Evolutionary conservation across 306 rosid species (phyloP).

Genomic region (Acmispon strigosus): DNA sequence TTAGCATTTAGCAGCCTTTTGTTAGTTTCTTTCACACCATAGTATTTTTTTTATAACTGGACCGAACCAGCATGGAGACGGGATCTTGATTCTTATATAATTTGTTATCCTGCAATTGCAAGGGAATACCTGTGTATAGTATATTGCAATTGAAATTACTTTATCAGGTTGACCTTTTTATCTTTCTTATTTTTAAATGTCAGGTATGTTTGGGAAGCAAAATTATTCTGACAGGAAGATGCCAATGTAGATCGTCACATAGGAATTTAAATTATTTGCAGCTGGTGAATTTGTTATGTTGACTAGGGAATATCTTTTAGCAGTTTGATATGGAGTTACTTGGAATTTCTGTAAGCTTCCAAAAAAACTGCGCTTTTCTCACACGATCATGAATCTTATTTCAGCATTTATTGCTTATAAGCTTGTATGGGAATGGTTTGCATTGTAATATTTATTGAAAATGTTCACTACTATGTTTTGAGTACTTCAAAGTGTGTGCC

Average conservation of each 20-base stretch:
- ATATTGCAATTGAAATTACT: conserved; percentile 2
- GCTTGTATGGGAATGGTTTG: background rate
- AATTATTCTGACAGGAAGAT: background rate
- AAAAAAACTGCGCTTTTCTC: background rate
- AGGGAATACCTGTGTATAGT: background rate
- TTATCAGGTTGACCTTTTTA: background rate
- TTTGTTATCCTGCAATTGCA: background rate
- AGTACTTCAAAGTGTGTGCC: background rate
- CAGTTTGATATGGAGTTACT: conserved; percentile 1
- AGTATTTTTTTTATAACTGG: too few relatives aligned
- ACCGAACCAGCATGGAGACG: too few relatives aligned
- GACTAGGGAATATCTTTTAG: conserved; percentile 7
- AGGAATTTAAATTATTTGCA: conserved; percentile 13
- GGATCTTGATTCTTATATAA: too few relatives aligned
- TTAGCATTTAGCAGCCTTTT: background rate
- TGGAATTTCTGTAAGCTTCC: conserved; percentile 3
- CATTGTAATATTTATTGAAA: conserved; percentile 25
- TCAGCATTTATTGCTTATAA: background rate
- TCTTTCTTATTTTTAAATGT: background rate
- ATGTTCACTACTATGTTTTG: background rate
- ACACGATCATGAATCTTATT: background rate
- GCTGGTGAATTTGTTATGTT: conserved; percentile 7
- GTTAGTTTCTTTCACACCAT: background rate
- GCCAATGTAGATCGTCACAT: conserved; percentile 16
- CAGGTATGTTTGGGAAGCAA: conserved; percentile 26